Percentiles rank a stretch among this genome's conserved stretches.
These are phyloP conservation scores for Candida qinlingensis DNA, from an alignment of 805 yeast species.

Conservation along the genomic window DNA sequence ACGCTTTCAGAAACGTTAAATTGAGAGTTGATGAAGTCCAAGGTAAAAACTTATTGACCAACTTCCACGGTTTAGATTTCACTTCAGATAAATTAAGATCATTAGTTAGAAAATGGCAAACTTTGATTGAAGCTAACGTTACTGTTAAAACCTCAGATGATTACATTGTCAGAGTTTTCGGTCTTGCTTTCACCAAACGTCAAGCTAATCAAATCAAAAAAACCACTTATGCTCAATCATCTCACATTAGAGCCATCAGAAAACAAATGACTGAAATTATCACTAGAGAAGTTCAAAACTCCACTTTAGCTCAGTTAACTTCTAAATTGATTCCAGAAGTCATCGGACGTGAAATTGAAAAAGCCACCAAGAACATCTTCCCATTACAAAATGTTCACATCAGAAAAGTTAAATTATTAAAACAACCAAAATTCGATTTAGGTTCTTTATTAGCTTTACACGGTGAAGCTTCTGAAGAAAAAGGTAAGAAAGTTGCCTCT, in stretches of 20 bases:
- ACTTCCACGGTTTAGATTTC: constrained; percentile 99
- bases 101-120: constrained; percentile 98
- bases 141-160: constrained; percentile 98
- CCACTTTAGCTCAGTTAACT: constrained; percentile 93
- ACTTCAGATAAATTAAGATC: constrained; percentile 97
- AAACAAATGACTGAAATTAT: constrained; percentile 94
- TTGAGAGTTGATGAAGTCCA: constrained; percentile 98
- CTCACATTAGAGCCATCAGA: constrained; percentile 96
- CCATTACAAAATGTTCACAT: constrained; percentile 98
- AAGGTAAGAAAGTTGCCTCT: constrained; percentile 91
- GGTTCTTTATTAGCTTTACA: constrained; percentile 94
- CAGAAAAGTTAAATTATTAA: constrained; percentile 97
- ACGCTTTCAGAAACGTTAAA: constrained; percentile 94
- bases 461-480: constrained; percentile 95
- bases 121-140: constrained; percentile 95
- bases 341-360: constrained; percentile 97
- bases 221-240: constrained; percentile 96
- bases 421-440: constrained; percentile 98
- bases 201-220: constrained; percentile 95
- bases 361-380: constrained; percentile 89
- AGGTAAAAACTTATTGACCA: constrained; percentile 97
- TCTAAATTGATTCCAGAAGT: constrained; percentile 98
- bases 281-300: constrained; percentile 93
- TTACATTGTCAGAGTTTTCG: constrained; percentile 93
- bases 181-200: constrained; percentile 98